Percentiles rank a stretch among this genome's conserved stretches.
Evolutionary conservation across 108 stramenopile genomes (phyloP).

Genomic region (Nannochloropsis gaditana): DNA sequence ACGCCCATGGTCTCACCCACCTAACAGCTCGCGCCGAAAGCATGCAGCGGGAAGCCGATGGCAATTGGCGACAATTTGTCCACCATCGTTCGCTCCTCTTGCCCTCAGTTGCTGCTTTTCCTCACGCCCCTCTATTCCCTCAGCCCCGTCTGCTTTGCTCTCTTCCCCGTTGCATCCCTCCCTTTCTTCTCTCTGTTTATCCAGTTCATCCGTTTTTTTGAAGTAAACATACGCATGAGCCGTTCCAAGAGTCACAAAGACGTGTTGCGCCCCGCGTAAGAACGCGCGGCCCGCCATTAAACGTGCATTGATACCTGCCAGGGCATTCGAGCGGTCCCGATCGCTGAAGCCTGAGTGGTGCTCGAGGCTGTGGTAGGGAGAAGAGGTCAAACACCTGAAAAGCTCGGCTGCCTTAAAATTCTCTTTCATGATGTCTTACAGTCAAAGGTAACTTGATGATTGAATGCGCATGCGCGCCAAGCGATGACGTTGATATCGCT

Average conservation of each 20-base stretch:
- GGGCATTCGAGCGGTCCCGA: neutral
- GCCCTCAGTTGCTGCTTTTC: neutral
- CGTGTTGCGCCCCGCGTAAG: neutral
- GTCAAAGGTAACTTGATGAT: no score
- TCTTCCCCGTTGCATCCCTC: no score
- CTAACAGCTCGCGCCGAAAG: neutral
- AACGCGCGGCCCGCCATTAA: neutral
- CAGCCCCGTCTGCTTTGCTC: no score
- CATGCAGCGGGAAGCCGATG: neutral
- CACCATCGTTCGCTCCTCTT: neutral
- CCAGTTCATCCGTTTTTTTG: neutral
- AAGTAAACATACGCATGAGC: neutral
- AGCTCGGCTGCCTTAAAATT: no score
- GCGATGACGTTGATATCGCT: no score
- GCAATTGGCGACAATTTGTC: neutral
- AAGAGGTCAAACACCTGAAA: neutral
- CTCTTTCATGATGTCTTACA: no score
- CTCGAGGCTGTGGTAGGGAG: neutral
- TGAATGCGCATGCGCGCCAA: no score
- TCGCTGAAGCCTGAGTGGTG: neutral
- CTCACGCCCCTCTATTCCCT: no score
- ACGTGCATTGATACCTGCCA: neutral
- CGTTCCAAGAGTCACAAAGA: neutral
- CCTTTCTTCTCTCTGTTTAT: no score
- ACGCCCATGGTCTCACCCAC: neutral